These are phyloP conservation scores for Penium margaritaceum DNA, from an alignment of 139 green algal species.

Conservation along the genomic window DNA sequence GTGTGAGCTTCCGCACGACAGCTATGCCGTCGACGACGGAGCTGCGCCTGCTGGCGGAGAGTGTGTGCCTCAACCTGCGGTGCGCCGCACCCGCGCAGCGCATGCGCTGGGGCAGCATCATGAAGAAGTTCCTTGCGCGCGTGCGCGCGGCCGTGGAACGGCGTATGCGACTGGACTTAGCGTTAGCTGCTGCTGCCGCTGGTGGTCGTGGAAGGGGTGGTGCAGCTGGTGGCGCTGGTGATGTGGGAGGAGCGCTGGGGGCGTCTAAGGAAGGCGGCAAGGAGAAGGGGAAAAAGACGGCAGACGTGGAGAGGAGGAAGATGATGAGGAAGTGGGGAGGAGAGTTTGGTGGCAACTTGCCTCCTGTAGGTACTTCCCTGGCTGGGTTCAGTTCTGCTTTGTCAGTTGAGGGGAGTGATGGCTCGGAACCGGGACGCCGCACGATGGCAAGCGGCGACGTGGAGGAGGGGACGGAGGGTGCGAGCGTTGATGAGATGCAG, in stretches of 20 bases:
- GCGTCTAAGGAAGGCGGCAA: not conserved
- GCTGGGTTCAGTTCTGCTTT: too few relatives aligned
- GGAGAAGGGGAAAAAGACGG: not conserved
- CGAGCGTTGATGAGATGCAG: conserved; percentile 13
- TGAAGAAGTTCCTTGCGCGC: conserved; percentile 41
- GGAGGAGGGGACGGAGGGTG: conserved; percentile 24
- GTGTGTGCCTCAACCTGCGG: conserved; percentile 51
- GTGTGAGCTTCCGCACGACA: conserved; percentile 17
- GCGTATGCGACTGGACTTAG: not conserved
- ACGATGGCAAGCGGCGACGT: conserved; percentile 2
- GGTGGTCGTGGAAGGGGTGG: too few relatives aligned
- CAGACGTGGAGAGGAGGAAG: not conserved
- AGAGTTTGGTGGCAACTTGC: too few relatives aligned
- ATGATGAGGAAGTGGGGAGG: conserved; percentile 2
- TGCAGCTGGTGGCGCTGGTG: not conserved
- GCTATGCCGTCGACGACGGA: conserved; percentile 46
- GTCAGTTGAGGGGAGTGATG: too few relatives aligned
- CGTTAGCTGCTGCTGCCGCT: not conserved
- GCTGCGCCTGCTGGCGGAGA: conserved; percentile 51
- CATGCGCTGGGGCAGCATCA: conserved; percentile 33
- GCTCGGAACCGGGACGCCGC: too few relatives aligned
- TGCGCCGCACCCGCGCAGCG: conserved; percentile 45
- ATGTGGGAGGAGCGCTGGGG: not conserved
- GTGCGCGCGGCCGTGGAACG: conserved; percentile 14
- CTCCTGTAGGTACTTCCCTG: too few relatives aligned